Percentiles rank a stretch among this genome's conserved stretches.
phyloP scores from a whole-genome alignment of 192 early-diverging fungal species.

The Coemansia umbellata region DNA sequence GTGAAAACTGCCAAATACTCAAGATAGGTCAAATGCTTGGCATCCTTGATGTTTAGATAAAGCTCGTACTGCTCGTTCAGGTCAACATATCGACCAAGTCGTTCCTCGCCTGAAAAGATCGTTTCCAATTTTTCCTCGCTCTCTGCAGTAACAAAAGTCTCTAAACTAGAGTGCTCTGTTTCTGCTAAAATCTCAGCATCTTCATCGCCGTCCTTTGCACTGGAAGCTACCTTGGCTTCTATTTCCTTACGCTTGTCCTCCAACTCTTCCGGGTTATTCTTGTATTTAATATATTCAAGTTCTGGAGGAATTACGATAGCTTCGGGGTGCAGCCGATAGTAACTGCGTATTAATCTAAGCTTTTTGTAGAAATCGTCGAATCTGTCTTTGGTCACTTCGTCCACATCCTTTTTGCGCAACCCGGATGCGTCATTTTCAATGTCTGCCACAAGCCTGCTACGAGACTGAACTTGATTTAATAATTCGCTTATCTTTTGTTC shows the following conservation, averaged over 20 bases:
- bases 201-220: conserved; percentile 17
- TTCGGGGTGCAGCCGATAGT: conserved; percentile 76
- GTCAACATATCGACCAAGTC: conserved; percentile 79
- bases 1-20: conserved; percentile 54
- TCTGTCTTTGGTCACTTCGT: conserved; percentile 63
- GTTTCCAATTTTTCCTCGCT: conserved; percentile 59
- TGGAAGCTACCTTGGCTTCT: conserved; percentile 28
- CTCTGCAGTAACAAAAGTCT: conserved; percentile 46
- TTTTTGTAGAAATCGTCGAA: conserved; percentile 87
- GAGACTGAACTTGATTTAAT: conserved; percentile 65
- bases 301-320: conserved; percentile 76
- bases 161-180: neutral
- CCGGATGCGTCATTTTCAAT: conserved; percentile 73
- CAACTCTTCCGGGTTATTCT: conserved; percentile 38
- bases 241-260: conserved; percentile 51
- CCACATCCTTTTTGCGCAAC: conserved; percentile 64
- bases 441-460: conserved; percentile 58
- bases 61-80: conserved; percentile 71
- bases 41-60: conserved; percentile 76
- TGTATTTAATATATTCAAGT: conserved; percentile 64
- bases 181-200: neutral
- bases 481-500: conserved; percentile 75
- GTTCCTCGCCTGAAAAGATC: conserved; percentile 92
- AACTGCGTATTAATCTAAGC: conserved; percentile 74
- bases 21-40: conserved; percentile 50